Evolutionary conservation across 768 basidiomycete genomes (phyloP), one percentile per base, ranked within the genome.

Genomic region (Mycena venus): DNA sequence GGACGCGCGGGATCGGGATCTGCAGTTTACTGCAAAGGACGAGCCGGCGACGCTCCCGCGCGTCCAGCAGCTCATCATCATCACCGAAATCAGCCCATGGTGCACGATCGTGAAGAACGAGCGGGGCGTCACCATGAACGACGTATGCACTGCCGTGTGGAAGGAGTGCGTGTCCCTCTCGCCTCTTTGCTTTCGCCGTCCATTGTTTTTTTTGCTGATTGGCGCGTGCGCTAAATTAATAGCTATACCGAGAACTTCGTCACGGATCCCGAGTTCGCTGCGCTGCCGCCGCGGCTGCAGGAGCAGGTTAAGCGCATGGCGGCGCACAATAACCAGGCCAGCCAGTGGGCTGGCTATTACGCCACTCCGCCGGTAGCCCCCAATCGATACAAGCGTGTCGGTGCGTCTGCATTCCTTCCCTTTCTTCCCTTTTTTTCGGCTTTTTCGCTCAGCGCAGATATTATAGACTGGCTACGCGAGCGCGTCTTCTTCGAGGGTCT

Each of bases 391-490:
- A 90, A 87, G 77, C 91, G 94, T 62, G 90, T 91, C 31, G 93
- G 93, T 93, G 76, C 63, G 68, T 64, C 29, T 12, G n/a, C 62
- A 1, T 44, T 23, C 14, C 42, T 65, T 27, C 21, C 62, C 69
- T 65, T 14, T 40, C 55, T 51, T 47, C 15, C 21, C 44, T 23
- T n/a, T 17, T 71, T 40, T 25, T 68, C 44, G 65, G 32, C 23
- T 69, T 4, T n/a, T 38, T 55, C n/a, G n/a, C 56, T 21, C 15
- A 12, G 12, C 17, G 29, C 47, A 7, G 36, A 42, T 25, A 27
- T 31, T 69, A 12, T 69, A 95, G 95, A 95, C 78, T 96, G 94
- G 94, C 88, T 96, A 23, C 88, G 93, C 53, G 95, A 95, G 67
- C 87, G 89, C 66, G 85, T 88, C 25, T 94, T 87, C 81, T 95